Evolutionary conservation across 1,284 basidiomycete species (phyloP), one percentile per base, ranked within the genome.

Genomic region (Irpex sp.): DNA sequence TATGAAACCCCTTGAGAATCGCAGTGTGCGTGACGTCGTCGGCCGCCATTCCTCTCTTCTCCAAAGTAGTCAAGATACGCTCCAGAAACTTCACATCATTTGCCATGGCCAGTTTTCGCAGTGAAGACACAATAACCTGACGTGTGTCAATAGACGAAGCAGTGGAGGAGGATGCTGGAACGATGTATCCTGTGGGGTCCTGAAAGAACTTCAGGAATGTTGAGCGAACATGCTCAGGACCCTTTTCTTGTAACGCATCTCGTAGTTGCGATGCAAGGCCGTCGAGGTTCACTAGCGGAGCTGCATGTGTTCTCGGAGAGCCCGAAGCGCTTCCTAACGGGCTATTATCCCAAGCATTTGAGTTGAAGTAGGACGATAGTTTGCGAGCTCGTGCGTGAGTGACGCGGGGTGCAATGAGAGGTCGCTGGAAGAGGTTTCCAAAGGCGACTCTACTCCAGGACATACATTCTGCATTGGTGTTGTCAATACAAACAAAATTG

Each of bases 401-500:
- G 9, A 17, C 8, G 34, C 54, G 31, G 21, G 54, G 13, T 17
- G 54, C 5, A 36, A 36, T 56, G 31, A 36, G 34, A 11, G 13
- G 54, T 56, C 54, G 54, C 17, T 26, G 54, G 8, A 9, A 11
- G 26, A 56, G 54, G 40, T 59, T 62, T 66, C 65, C 57, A 66
- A 57, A 64, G 51, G 69, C 61, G 60, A 62, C 60, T 60, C 70
- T 70, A 68, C 67, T 67, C 66, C 70, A 68, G 72, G 69, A 74
- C 75, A 77, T 77, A 70, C 73, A 75, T 74, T 19, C 37, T 51
- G n/a, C 8, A 36, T 31, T 13, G 9, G 2, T 31, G 9, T 11
- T 17, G 13, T 56, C 26, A 34, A 26, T 26, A 26, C 26, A 26
- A 26, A 13, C 7, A 36, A 11, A 52, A 7, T 34, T 17, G 13